Evolutionary conservation across 805 yeast species (phyloP), one percentile per base, ranked within the genome.

Genomic region (Saturnispora zaruensis): DNA sequence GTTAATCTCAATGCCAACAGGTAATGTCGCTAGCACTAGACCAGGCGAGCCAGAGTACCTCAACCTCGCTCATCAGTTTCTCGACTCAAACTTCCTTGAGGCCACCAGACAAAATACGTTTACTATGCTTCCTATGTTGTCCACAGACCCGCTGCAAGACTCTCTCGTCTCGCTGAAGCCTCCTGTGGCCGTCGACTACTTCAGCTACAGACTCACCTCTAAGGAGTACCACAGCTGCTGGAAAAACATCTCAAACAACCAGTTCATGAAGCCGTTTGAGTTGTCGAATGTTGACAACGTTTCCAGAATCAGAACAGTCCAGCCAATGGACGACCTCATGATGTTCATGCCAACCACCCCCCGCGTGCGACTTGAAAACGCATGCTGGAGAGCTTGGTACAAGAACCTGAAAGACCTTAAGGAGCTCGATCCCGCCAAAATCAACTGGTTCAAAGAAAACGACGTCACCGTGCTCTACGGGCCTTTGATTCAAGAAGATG

Each of bases 321-420:
- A 57, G 40, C 61, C 56, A 40, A 65, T 64, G 5, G 71, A 67
- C 46, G 68, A 63, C 50, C 49, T 67, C 25, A 65, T 60, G 63
- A 50, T 64, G 33, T 55, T 67, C 28, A 47, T 67, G 30, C 71
- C 71, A 9, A 63, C 65, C 21, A 67, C 71, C 1, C 60, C 68
- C 1, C 57, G 67, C 2, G 53, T 57, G 28, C 67, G 95, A 44
- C 69, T 86, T 42, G 90, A 86, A 61, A 86, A 86, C 60, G 91
- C 96, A 14, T 75, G 87, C 45, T 91, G 97, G 97, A 76, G 98
- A 62, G 88, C 96, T 18, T 91, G 97, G 97, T 84, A 91, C 13
- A 89, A 90, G 67, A 74, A 86, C 46, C 77, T 84, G 57, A 75
- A 77, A 55, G 72, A 79, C 25, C 66, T 82, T 43, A 64, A 70